Evolutionary conservation across 768 basidiomycete genomes (phyloP).

Genomic region (Lactifluus subvellereus): DNA sequence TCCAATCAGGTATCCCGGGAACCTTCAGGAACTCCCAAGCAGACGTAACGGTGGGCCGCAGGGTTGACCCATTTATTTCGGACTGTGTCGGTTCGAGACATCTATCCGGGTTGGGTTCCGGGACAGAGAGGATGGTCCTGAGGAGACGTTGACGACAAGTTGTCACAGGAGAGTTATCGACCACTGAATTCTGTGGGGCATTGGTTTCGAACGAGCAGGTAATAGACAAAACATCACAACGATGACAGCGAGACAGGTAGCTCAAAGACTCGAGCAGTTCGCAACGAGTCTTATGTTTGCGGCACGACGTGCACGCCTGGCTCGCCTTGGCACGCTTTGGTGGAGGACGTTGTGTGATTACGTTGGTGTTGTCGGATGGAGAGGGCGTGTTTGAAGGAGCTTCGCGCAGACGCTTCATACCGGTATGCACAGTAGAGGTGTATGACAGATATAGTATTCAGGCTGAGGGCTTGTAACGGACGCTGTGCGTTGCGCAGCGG

Average conservation of each 20-base stretch:
- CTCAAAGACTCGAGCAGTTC: conserved; percentile 41
- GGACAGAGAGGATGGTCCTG: neutral
- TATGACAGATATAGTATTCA: neutral
- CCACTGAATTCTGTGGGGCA: conserved; percentile 23
- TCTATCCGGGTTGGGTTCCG: neutral
- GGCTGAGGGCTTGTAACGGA: neutral
- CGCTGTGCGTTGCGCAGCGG: neutral
- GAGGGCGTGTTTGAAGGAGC: neutral
- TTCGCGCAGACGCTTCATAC: conserved; percentile 17
- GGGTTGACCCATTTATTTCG: neutral
- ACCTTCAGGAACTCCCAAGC: conserved; percentile 38
- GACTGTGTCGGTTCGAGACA: conserved; percentile 17
- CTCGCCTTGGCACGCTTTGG: conserved; percentile 21
- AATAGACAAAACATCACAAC: conserved; percentile 44
- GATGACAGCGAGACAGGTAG: conserved; percentile 37
- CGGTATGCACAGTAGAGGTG: neutral
- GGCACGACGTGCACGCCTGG: conserved; percentile 40
- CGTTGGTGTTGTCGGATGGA: neutral
- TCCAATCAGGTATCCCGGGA: conserved; percentile 40
- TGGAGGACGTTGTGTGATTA: neutral
- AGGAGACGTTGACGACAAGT: neutral
- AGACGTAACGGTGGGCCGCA: conserved; percentile 19
- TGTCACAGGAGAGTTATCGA: conserved; percentile 24
- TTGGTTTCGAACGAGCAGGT: conserved; percentile 43
- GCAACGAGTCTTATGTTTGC: conserved; percentile 46